Evolutionary conservation across 2,329 filamentous ascomycete species (phyloP).

Genomic region (Fusarium goolgardi): DNA sequence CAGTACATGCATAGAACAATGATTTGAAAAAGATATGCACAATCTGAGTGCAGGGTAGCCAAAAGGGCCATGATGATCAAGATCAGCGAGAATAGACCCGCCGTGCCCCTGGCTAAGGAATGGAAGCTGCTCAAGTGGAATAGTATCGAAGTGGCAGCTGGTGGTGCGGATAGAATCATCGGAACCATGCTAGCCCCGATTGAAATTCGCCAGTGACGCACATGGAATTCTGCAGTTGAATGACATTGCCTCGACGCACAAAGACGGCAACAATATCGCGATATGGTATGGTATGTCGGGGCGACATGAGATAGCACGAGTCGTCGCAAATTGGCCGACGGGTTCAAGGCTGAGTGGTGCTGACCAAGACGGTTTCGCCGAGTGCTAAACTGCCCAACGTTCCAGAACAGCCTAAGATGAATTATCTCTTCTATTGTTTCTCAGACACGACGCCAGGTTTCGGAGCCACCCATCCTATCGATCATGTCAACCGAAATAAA

Average conservation of each 20-base stretch:
- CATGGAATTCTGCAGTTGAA: constrained; percentile 23
- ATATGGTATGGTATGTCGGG: constrained; percentile 26
- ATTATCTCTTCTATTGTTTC: constrained; percentile 16
- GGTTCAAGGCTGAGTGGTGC: constrained; percentile 27
- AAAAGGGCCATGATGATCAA: constrained; percentile 7
- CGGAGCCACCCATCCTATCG: constrained; percentile 27
- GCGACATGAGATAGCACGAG: constrained; percentile 23
- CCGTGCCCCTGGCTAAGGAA: constrained; percentile 30
- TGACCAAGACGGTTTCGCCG: constrained; percentile 36
- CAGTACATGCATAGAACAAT: background rate
- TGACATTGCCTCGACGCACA: constrained; percentile 19
- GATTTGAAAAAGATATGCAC: constrained; percentile 6
- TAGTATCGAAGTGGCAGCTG: constrained; percentile 14
- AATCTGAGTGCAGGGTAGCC: constrained; percentile 31
- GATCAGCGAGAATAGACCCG: constrained; percentile 28
- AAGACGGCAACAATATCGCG: constrained; percentile 23
- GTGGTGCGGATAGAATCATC: constrained; percentile 14
- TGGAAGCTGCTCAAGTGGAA: constrained; percentile 14
- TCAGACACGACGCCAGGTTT: constrained; percentile 19
- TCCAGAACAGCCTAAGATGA: constrained; percentile 38
- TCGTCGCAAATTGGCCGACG: constrained; percentile 25
- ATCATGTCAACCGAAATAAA: constrained; percentile 27
- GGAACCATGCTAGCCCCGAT: constrained; percentile 22
- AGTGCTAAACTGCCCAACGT: constrained; percentile 26
- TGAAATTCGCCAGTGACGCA: constrained; percentile 37